These are phyloP conservation scores for Fusarium equiseti DNA, from an alignment of 2,329 filamentous ascomycete species.

Conservation along the genomic window DNA sequence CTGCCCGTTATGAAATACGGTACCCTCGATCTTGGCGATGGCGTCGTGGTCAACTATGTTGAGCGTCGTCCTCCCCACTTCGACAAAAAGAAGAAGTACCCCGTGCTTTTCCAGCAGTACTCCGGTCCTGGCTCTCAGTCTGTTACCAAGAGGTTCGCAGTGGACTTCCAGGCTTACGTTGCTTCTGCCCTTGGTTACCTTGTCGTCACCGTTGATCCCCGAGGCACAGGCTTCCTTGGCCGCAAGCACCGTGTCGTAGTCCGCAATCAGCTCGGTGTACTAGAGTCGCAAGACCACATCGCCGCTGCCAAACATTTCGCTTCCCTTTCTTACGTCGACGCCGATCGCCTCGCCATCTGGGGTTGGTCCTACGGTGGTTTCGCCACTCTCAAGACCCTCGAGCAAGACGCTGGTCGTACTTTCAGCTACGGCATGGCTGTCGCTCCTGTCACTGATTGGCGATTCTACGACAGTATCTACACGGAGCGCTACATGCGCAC, in stretches of 20 bases:
- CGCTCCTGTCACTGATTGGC: constrained; percentile 98
- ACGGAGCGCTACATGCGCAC: constrained; percentile 98
- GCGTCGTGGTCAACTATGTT: constrained; percentile 76
- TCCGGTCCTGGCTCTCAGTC: constrained; percentile 93
- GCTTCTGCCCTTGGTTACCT: constrained; percentile 90
- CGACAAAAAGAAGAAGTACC: constrained; percentile 84
- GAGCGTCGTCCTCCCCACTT: constrained; percentile 94
- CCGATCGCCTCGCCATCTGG: constrained; percentile 89
- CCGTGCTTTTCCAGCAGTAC: constrained; percentile 95
- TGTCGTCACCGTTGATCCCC: constrained; percentile 92
- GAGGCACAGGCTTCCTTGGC: constrained; percentile 91
- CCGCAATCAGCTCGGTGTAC: constrained; percentile 84
- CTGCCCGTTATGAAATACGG: constrained; percentile 86
- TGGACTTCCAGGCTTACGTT: constrained; percentile 93
- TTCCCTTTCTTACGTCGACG: constrained; percentile 84
- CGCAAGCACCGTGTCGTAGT: constrained; percentile 85
- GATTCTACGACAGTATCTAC: constrained; percentile 94
- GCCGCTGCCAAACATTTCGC: constrained; percentile 88
- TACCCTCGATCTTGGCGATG: constrained; percentile 83
- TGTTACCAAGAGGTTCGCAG: constrained; percentile 81
- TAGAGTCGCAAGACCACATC: constrained; percentile 92
- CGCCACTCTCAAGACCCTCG: constrained; percentile 93
- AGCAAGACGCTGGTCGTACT: constrained; percentile 87
- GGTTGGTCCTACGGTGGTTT: constrained; percentile 99
- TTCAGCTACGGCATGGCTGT: constrained; percentile 99